Percentiles rank a stretch among this genome's conserved stretches.
Conservation (phyloP, 495 filamentous ascomycete species). For the Hyaloscypha variabilis region DNA sequence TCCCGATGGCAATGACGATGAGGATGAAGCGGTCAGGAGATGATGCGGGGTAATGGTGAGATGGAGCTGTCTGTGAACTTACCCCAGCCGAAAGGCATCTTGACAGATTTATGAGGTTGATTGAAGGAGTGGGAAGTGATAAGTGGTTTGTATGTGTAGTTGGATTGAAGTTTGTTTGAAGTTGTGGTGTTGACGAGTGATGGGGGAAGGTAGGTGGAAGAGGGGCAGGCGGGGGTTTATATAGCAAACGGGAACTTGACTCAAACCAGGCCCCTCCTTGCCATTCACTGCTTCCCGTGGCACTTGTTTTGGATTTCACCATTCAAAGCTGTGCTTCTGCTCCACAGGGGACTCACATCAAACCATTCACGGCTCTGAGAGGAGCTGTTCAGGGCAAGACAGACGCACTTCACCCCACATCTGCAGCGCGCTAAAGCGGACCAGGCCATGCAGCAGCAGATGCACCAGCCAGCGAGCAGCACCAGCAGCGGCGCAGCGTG, state of each 20-base stretch:
- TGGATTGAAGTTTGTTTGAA: not conserved
- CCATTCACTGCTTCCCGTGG: not conserved
- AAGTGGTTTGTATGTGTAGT: too few relatives aligned
- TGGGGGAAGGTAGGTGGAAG: not conserved
- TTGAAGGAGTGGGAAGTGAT: not conserved
- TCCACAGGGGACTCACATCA: not conserved
- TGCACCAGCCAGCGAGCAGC: too few relatives aligned
- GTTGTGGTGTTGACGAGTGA: not conserved
- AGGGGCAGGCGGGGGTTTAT: conserved; percentile 18
- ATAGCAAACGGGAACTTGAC: not conserved
- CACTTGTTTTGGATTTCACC: not conserved
- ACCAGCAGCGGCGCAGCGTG: too few relatives aligned
- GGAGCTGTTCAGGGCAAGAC: not conserved
- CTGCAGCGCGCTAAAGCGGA: not conserved
- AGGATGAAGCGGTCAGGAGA: not conserved
- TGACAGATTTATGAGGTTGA: conserved; percentile 21
- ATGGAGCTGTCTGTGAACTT: conserved; percentile 1
- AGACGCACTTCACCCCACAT: not conserved
- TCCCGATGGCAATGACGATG: not conserved
- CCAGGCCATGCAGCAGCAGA: too few relatives aligned
- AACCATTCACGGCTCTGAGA: not conserved
- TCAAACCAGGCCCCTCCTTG: not conserved
- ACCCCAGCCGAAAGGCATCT: conserved; percentile 35
- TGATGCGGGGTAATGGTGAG: not conserved
- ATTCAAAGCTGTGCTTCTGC: not conserved